Evolutionary conservation across 768 basidiomycete species (phyloP).

Genomic region (Gloeopeniophorella convolvens): DNA sequence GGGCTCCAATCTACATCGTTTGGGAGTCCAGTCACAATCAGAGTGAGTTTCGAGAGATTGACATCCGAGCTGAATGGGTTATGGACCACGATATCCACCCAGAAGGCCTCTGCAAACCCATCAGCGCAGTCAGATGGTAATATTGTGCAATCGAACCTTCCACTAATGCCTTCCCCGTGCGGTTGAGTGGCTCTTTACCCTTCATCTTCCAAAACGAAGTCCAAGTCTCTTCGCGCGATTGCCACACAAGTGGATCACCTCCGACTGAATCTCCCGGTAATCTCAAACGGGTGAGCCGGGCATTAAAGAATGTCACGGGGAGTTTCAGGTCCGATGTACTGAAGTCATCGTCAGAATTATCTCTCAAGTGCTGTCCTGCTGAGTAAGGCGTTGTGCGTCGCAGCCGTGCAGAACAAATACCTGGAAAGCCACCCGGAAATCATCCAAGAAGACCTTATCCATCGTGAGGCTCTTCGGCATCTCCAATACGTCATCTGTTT

Average conservation of each 20-base stretch:
- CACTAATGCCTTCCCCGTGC: constrained; percentile 52
- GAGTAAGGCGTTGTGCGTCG: background rate
- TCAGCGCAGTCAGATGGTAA: constrained; percentile 4
- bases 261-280: constrained; percentile 44
- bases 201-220: constrained; percentile 45
- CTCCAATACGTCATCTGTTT: constrained; percentile 15
- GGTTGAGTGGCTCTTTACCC: constrained; percentile 50
- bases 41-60: constrained; percentile 54
- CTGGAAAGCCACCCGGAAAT: constrained; percentile 81
- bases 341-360: constrained; percentile 44
- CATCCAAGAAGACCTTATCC: constrained; percentile 74
- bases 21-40: constrained; percentile 41
- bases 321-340: constrained; percentile 44
- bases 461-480: constrained; percentile 24
- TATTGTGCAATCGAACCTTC: constrained; percentile 38
- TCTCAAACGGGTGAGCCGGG: constrained; percentile 49
- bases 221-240: constrained; percentile 62
- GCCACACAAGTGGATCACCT: constrained; percentile 49
- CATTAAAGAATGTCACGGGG: constrained; percentile 61
- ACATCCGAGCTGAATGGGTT: constrained; percentile 76
- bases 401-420: constrained; percentile 36
- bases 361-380: constrained; percentile 57
- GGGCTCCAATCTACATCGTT: constrained; percentile 29
- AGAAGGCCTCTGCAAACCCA: constrained; percentile 55
- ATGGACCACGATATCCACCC: constrained; percentile 61